Conservation (phyloP, 208 protist species). For the Acanthamoeba culbertsoni region DNA sequence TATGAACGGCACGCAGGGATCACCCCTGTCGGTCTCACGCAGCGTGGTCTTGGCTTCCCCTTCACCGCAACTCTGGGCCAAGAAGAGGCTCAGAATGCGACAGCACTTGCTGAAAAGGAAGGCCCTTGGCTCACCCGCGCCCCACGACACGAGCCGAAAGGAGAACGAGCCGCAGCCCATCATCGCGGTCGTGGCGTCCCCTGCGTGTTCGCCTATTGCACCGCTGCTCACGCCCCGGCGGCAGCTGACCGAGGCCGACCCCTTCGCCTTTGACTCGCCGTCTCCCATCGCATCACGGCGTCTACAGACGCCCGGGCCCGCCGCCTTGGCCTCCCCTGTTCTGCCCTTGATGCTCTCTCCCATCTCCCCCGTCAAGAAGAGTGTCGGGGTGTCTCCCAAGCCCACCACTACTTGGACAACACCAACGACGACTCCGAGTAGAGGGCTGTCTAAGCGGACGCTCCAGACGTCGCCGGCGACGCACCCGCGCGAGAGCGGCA, state of each 20-base stretch:
- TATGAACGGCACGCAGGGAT: too few species aligned
- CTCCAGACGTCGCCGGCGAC: too few species aligned
- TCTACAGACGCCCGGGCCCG: neutral
- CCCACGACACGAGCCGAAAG: neutral
- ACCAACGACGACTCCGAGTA: too few species aligned
- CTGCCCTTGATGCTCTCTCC: neutral
- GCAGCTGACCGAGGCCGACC: neutral
- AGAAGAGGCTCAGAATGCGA: neutral
- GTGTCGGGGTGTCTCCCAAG: too few species aligned
- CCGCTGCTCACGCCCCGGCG: neutral
- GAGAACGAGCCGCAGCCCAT: neutral
- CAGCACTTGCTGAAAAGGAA: neutral
- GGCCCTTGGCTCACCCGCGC: too few species aligned
- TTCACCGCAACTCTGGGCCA: neutral
- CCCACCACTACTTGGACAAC: too few species aligned
- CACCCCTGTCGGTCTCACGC: neutral
- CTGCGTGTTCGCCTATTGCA: neutral
- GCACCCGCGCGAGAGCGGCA: too few species aligned
- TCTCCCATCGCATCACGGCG: neutral
- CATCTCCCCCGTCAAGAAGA: too few species aligned
- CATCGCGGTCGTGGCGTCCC: neutral
- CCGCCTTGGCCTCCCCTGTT: neutral
- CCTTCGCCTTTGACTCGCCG: neutral
- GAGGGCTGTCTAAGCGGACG: too few species aligned
- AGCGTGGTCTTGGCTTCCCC: neutral